These are phyloP conservation scores for Phytophthora foliorum DNA, from an alignment of 352 stramenopile species.

Conservation along the genomic window DNA sequence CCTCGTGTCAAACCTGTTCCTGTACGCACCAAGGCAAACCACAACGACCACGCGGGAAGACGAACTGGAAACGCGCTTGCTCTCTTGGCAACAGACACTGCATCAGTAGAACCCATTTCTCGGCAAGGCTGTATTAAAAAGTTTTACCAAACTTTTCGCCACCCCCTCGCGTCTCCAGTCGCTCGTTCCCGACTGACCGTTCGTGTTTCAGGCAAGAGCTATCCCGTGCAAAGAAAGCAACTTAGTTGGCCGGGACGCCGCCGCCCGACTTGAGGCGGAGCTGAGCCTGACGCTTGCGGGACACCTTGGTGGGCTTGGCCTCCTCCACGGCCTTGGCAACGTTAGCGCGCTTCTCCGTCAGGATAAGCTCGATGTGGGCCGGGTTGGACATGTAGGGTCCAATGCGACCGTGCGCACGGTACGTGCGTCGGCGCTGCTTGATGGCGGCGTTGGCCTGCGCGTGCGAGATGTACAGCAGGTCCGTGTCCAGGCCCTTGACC, in stretches of 20 bases:
- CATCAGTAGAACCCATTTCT: slow-evolving; percentile 82
- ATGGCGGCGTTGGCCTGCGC: slow-evolving; percentile 98
- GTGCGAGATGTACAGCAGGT: slow-evolving; percentile 98
- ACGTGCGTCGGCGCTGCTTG: slow-evolving; percentile 99
- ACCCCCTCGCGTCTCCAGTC: slow-evolving; percentile 57
- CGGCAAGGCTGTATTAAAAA: slow-evolving; percentile 86
- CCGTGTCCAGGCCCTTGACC: slow-evolving; percentile 97
- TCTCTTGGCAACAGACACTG: slow-evolving; percentile 45
- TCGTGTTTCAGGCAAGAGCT: slow-evolving; percentile 44
- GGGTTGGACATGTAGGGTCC: slow-evolving; percentile 99
- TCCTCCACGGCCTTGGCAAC: slow-evolving; percentile 95
- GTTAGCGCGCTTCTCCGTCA: slow-evolving; percentile 96
- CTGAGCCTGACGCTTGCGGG: slow-evolving; percentile 91
- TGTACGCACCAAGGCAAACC: slow-evolving; percentile 39
- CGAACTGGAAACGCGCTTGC: slow-evolving; percentile 40
- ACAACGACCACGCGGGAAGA: slow-evolving; percentile 29
- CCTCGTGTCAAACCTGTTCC: slow-evolving; percentile 20
- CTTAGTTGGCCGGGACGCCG: slow-evolving; percentile 87
- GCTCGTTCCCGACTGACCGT: slow-evolving; percentile 37
- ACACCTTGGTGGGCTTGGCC: slow-evolving; percentile 82
- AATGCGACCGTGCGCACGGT: slow-evolving; percentile 98
- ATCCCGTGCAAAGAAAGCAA: slow-evolving; percentile 30
- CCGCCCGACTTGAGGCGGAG: slow-evolving; percentile 91
- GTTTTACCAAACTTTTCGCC: slow-evolving; percentile 58
- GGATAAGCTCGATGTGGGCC: slow-evolving; percentile 99